Evolutionary conservation across 129 eudicot genomes (phyloP).

Genomic region (Gnaphalium uliginosum): DNA sequence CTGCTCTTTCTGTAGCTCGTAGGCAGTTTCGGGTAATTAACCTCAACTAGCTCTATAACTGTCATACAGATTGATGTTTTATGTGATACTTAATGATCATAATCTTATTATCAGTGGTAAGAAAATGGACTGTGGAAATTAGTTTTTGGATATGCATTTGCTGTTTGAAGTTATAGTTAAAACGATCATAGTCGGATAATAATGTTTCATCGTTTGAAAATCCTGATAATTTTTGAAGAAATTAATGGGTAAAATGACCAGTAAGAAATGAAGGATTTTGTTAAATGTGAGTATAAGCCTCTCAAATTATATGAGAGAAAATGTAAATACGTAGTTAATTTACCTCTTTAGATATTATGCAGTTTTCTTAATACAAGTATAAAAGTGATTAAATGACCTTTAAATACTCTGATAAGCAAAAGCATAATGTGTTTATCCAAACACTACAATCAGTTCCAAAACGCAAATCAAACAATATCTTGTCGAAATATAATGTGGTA

Average conservation of each 20-base stretch:
- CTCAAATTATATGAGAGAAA: not conserved
- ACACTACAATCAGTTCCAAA: no score
- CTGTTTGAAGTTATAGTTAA: not conserved
- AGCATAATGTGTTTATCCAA: not conserved
- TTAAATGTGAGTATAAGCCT: not conserved
- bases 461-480: no score
- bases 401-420: not conserved
- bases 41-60: not conserved
- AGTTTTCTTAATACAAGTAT: not conserved
- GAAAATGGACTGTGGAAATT: not conserved
- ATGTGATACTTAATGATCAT: not conserved
- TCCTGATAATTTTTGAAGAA: no score
- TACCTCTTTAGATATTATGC: not conserved
- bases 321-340: not conserved
- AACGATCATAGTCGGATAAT: not conserved
- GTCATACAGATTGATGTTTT: not conserved
- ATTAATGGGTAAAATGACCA: no score
- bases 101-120: not conserved
- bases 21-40: conserved; percentile 67
- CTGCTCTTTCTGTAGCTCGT: conserved; percentile 74
- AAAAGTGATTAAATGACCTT: not conserved
- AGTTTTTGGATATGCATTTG: not conserved
- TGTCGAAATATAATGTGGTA: not conserved
- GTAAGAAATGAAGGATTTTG: not conserved
- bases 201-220: not conserved